Percentiles rank a stretch among this genome's conserved stretches.
Conservation (phyloP, 2,329 filamentous ascomycete species). For the Zasmidium citrigriseum region DNA sequence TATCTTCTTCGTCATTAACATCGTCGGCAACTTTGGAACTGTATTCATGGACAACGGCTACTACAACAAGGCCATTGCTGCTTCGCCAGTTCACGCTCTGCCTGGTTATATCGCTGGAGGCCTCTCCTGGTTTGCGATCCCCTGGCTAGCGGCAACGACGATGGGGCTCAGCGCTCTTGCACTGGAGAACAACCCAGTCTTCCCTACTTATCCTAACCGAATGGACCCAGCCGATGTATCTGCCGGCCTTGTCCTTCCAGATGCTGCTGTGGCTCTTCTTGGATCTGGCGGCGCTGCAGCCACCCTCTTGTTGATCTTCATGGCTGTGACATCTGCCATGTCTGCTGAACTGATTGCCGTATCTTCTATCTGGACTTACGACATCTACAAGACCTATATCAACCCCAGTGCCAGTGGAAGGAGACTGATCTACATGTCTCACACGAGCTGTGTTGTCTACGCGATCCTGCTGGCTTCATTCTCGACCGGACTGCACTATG, state of each 20-base stretch:
- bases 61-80: conserved; percentile 92
- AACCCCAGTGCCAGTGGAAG: conserved; percentile 74
- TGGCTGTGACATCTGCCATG: conserved; percentile 84
- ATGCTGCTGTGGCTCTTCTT: conserved; percentile 79
- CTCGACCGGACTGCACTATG: conserved; percentile 66
- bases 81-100: conserved; percentile 77
- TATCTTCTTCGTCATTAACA: conserved; percentile 88
- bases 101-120: conserved; percentile 88
- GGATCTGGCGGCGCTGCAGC: conserved; percentile 79
- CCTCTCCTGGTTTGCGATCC: conserved; percentile 88
- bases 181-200: conserved; percentile 70
- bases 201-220: conserved; percentile 71
- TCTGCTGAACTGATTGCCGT: conserved; percentile 85
- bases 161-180: conserved; percentile 82
- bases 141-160: conserved; percentile 85
- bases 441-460: conserved; percentile 72
- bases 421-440: conserved; percentile 76
- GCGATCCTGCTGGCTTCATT: conserved; percentile 76
- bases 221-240: conserved; percentile 74
- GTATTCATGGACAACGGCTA: conserved; percentile 79
- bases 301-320: conserved; percentile 80
- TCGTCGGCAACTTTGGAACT: conserved; percentile 73
- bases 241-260: conserved; percentile 81
- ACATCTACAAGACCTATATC: conserved; percentile 85
- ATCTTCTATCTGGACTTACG: conserved; percentile 84